A percentile compares a stretch with the other conserved stretches of the same genome.
phyloP scores from a whole-genome alignment of 768 basidiomycete species.

The Lentinula sp. region DNA sequence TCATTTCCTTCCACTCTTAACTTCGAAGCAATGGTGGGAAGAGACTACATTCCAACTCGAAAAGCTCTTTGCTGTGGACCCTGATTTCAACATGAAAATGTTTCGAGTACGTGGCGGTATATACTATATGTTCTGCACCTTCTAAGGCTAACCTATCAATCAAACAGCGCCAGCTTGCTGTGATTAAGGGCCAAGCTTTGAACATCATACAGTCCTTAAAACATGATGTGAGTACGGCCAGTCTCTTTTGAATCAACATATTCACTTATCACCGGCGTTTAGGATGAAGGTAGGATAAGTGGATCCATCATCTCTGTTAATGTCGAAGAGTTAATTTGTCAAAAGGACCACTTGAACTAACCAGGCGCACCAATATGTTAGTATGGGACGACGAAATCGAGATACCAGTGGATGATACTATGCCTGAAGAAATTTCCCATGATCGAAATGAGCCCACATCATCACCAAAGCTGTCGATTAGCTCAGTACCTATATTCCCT shows the following conservation, averaged over 20 bases:
- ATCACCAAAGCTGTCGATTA: slow-evolving; percentile 60
- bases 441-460: slow-evolving; percentile 25
- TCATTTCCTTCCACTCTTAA: slow-evolving; percentile 77
- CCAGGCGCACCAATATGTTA: slow-evolving; percentile 71
- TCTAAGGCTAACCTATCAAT: not conserved
- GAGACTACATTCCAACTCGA: slow-evolving; percentile 76
- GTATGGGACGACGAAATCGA: slow-evolving; percentile 89
- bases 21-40: slow-evolving; percentile 87
- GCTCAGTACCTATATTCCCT: slow-evolving; percentile 49
- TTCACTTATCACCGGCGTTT: slow-evolving; percentile 4
- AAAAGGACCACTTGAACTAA: slow-evolving; percentile 86
- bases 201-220: slow-evolving; percentile 82
- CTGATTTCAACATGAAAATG: slow-evolving; percentile 89
- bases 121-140: not conserved
- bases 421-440: slow-evolving; percentile 25
- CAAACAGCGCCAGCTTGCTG: slow-evolving; percentile 74
- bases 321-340: not conserved
- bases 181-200: slow-evolving; percentile 91
- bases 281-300: slow-evolving; percentile 65
- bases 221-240: slow-evolving; percentile 50
- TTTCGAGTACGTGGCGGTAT: slow-evolving; percentile 50
- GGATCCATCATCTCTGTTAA: not conserved
- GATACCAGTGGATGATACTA: slow-evolving; percentile 46
- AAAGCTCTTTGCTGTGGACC: slow-evolving; percentile 73
- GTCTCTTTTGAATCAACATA: not conserved